Base-by-base conservation (phyloP, 2,329 filamentous ascomycete genomes). In the Colletotrichum chrysophilum region DNA sequence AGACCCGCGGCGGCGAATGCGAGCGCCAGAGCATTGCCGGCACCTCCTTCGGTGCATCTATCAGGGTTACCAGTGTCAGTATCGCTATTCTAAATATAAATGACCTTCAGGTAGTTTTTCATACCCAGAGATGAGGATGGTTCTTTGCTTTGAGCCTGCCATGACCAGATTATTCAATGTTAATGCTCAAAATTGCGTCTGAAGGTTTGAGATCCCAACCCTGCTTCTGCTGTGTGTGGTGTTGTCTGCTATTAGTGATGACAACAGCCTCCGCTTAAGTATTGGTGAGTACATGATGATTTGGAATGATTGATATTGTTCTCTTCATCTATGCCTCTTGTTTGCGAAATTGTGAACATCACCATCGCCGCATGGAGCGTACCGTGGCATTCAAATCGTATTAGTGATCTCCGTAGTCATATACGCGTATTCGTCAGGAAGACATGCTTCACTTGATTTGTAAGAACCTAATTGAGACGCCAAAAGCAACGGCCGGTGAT, bases 21-120 rank as follows among this genome's bases (percentile, higher is more conserved):
- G 9, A 73, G 70, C 13, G 74, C 74, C 9, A 76, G 48, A 5
- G 74, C 70, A 48, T 76, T 56, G 8, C 74, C 74, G 9, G 66
- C 58, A 14, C 70, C 65, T 28, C 74, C 74, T 58, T 69, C 36
- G 34, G 36, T 58, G 24, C 55, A 58, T 28, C 55, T 58, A 1
- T 18, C 52, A 24, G 13, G 3, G 24, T 58, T 28, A 16, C 24
- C 6, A 28, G 13, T 18, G 26, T 26, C 13, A 58, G 26, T 12
- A 21, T 58, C 21, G 3, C 55, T 9, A 16, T 58, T 28, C 13
- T 58, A 13, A 18, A 2, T 58, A 2, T 24, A 28, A 58, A 14
- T 28, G 9, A 9, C 0, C 16, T 28, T 18, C 7, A 16, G 5
- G n/a, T 13, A 7, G 24, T 7, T 3, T 7, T 21, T 7, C 21